Evolutionary conservation across 2,329 filamentous ascomycete genomes (phyloP).

Genomic region (Davidsoniella neocaledoniae): DNA sequence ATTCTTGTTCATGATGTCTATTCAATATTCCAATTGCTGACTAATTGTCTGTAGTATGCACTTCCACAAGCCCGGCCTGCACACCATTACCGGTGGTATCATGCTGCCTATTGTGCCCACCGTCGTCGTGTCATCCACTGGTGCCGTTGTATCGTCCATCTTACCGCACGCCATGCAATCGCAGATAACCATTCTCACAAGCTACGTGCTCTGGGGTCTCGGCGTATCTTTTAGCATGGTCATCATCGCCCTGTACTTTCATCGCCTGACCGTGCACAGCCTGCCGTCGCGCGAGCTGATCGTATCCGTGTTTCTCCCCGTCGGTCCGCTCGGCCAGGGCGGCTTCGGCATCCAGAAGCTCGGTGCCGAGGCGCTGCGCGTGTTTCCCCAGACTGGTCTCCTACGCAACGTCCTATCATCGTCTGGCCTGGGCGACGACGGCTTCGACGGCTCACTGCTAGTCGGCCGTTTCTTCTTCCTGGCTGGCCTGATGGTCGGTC

Average conservation of each 20-base stretch:
- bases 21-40: background rate
- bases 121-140: conserved; percentile 47
- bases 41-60: conserved; percentile 18
- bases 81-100: conserved; percentile 46
- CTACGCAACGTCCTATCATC: conserved; percentile 17
- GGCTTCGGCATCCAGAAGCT: conserved; percentile 40
- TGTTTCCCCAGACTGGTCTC: conserved; percentile 23
- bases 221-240: conserved; percentile 41
- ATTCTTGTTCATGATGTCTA: background rate
- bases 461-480: conserved; percentile 28
- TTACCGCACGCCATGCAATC: conserved; percentile 38
- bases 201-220: conserved; percentile 53
- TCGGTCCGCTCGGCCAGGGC: conserved; percentile 52
- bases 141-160: conserved; percentile 44
- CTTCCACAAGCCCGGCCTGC: conserved; percentile 29
- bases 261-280: conserved; percentile 48
- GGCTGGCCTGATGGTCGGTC: conserved; percentile 16
- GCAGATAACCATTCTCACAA: conserved; percentile 43
- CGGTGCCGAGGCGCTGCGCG: conserved; percentile 28
- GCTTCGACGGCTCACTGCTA: conserved; percentile 39
- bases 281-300: conserved; percentile 50
- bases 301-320: conserved; percentile 48
- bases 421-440: conserved; percentile 16
- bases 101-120: conserved; percentile 50
- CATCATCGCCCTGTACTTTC: conserved; percentile 52